Evolutionary conservation across 208 protist genomes (phyloP).

Genomic region (Crithidia bombi): DNA sequence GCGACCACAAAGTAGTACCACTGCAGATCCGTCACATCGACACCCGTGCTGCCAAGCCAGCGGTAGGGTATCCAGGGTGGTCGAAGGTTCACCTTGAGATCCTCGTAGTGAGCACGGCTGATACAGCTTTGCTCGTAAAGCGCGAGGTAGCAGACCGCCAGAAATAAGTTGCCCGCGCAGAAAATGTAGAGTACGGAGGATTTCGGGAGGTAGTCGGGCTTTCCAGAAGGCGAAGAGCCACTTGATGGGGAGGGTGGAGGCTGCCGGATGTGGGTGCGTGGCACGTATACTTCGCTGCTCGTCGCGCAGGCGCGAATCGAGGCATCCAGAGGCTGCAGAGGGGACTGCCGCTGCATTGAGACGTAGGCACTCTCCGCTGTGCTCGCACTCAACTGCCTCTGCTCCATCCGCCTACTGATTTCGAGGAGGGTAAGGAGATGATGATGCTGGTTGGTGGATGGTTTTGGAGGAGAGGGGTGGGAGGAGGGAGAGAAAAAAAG

Average conservation of each 20-base stretch:
- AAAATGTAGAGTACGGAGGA: conserved; percentile 47
- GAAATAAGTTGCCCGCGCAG: conserved; percentile 24
- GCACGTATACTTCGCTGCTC: not conserved
- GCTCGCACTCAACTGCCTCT: not conserved
- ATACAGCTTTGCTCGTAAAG: conserved; percentile 40
- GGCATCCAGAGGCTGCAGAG: not conserved
- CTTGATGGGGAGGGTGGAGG: not conserved
- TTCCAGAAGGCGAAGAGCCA: not conserved
- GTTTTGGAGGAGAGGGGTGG: too few relatives aligned
- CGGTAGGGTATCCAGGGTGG: conserved; percentile 51
- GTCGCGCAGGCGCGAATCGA: not conserved
- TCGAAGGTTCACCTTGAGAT: conserved; percentile 36
- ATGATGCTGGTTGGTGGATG: too few relatives aligned
- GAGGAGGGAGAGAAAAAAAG: too few relatives aligned
- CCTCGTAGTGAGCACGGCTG: conserved; percentile 34
- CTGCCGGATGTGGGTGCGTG: not conserved
- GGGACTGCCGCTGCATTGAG: too few relatives aligned
- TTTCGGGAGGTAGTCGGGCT: conserved; percentile 37
- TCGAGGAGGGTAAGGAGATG: too few relatives aligned
- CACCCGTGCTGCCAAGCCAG: conserved; percentile 58
- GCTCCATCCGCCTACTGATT: too few relatives aligned
- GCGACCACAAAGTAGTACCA: conserved; percentile 64
- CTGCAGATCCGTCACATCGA: conserved; percentile 69
- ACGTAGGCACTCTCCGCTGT: conserved; percentile 6
- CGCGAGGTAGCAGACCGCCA: conserved; percentile 33